Evolutionary conservation across 176 grass and related monocot genomes (phyloP).

Genomic region (Musa schizocarpa): DNA sequence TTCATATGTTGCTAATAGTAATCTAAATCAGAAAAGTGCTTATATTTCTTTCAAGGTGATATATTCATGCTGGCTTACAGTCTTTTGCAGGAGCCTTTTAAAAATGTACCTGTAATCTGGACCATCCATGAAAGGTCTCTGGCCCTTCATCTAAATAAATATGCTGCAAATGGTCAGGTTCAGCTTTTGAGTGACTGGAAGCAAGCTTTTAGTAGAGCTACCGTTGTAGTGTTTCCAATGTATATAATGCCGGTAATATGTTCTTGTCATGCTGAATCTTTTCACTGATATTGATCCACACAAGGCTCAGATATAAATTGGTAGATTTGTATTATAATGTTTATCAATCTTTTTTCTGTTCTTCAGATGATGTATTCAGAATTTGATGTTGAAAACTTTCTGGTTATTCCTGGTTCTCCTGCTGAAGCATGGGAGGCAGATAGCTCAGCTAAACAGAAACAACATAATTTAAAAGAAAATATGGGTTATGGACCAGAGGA

Average conservation of each 20-base stretch:
- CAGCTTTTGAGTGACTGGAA: slow-evolving; percentile 74
- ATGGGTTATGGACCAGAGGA: slow-evolving; percentile 43
- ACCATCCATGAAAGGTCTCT: slow-evolving; percentile 77
- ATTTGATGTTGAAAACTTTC: slow-evolving; percentile 96
- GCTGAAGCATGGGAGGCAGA: slow-evolving; percentile 59
- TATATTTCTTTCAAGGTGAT: background rate
- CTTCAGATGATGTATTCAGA: slow-evolving; percentile 89
- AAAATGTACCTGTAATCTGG: slow-evolving; percentile 90
- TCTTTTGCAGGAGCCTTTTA: slow-evolving; percentile 97
- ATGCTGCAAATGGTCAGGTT: slow-evolving; percentile 53
- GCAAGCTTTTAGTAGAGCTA: slow-evolving; percentile 62
- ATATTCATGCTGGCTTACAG: slow-evolving; percentile 41
- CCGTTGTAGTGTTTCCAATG: slow-evolving; percentile 81
- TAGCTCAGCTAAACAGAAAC: slow-evolving; percentile 21
- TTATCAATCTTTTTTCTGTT: background rate
- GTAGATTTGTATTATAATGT: slow-evolving; percentile 17
- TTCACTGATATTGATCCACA: background rate
- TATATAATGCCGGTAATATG: slow-evolving; percentile 76
- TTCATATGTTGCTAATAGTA: background rate
- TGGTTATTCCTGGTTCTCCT: slow-evolving; percentile 87
- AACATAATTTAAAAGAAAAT: slow-evolving; percentile 29
- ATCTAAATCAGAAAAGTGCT: background rate
- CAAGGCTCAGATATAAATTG: background rate
- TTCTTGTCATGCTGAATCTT: slow-evolving; percentile 17
- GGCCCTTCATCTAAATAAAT: slow-evolving; percentile 46